Conservation (phyloP, 148 eudicot genomes). For the Rhododendron ferrugineum region DNA sequence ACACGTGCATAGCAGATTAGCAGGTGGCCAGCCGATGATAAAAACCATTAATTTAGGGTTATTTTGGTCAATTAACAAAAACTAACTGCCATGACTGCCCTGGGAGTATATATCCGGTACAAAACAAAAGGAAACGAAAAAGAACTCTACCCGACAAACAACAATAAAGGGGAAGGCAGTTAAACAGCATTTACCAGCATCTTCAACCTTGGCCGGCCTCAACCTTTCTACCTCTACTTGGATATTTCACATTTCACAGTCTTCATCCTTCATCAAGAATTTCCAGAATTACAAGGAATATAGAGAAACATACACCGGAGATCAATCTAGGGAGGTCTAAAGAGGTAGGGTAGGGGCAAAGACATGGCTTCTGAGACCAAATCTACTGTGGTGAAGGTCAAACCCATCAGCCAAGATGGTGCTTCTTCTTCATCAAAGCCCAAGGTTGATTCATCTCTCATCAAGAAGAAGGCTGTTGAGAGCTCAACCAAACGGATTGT, state of each 20-base stretch:
- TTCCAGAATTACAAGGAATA: not conserved
- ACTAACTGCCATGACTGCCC: too few relatives aligned
- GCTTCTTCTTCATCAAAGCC: slow-evolving; percentile 19
- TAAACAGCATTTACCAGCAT: slow-evolving; percentile 2
- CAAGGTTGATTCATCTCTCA: slow-evolving; percentile 19
- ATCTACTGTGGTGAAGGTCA: slow-evolving; percentile 25
- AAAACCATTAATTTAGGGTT: too few relatives aligned
- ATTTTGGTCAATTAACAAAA: too few relatives aligned
- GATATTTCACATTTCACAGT: not conserved
- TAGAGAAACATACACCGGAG: not conserved
- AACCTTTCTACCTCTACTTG: not conserved
- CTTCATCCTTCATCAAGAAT: not conserved
- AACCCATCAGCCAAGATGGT: slow-evolving; percentile 21
- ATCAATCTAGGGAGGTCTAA: not conserved
- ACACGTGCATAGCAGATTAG: too few relatives aligned
- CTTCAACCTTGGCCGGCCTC: not conserved
- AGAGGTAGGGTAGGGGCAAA: not conserved
- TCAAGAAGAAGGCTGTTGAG: slow-evolving; percentile 37
- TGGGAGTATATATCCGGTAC: too few relatives aligned
- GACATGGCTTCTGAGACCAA: slow-evolving; percentile 34
- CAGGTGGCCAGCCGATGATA: too few relatives aligned
- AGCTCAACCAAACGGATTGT: slow-evolving; percentile 29
- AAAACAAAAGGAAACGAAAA: not conserved
- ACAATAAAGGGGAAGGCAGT: not conserved
- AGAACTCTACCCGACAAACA: not conserved